Conservation (phyloP, 2,329 filamentous ascomycete genomes). For the Pestalotiopsis sp. region DNA sequence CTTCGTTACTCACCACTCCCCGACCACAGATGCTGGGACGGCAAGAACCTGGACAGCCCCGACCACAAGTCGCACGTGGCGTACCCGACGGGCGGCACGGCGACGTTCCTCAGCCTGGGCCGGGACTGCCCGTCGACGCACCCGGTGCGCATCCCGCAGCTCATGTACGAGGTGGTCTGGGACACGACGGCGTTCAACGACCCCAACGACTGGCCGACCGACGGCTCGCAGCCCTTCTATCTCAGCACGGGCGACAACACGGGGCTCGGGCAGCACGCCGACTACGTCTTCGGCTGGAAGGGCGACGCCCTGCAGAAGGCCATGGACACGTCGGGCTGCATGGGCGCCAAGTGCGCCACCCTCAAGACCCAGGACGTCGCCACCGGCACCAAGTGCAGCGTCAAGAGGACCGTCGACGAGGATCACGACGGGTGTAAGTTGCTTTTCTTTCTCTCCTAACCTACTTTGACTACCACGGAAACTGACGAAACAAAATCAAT, state of each 20-base stretch:
- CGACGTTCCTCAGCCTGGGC: constrained; percentile 28
- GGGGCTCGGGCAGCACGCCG: constrained; percentile 37
- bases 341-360: constrained; percentile 29
- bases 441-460: neutral
- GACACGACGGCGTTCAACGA: constrained; percentile 31
- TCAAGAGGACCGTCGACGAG: constrained; percentile 11
- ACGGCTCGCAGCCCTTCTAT: constrained; percentile 32
- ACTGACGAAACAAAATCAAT: neutral
- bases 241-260: constrained; percentile 32
- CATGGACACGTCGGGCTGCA: constrained; percentile 32
- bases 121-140: constrained; percentile 49
- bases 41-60: constrained; percentile 43
- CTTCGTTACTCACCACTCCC: constrained; percentile 55
- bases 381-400: constrained; percentile 27
- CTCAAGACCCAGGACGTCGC: constrained; percentile 30
- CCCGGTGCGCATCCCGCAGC: constrained; percentile 55
- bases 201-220: constrained; percentile 26
- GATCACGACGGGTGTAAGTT: constrained; percentile 6
- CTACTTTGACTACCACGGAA: neutral
- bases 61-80: constrained; percentile 52
- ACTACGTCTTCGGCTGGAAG: constrained; percentile 40
- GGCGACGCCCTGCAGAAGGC: constrained; percentile 34
- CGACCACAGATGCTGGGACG: constrained; percentile 48
- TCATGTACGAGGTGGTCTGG: constrained; percentile 64
- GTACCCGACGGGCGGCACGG: constrained; percentile 38